A percentile compares a stretch with the other conserved stretches of the same genome.
These are phyloP conservation scores for Cucurbita argyrosperma DNA, from an alignment of 306 rosid species.

Conservation along the genomic window DNA sequence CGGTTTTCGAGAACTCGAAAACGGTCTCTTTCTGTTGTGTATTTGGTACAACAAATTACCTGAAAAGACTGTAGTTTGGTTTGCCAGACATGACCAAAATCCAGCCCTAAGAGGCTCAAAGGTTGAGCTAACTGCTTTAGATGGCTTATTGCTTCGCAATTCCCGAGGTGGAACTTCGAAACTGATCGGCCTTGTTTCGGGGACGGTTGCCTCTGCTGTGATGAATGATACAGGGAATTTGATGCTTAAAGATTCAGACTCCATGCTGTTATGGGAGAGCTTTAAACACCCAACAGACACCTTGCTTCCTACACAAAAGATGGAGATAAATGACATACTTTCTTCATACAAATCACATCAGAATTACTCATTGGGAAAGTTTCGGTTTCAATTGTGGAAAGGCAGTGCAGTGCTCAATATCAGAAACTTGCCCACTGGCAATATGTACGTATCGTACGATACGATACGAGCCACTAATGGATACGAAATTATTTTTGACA, in stretches of 20 bases:
- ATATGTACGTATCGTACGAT: background rate
- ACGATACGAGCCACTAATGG: background rate
- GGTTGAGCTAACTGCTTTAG: background rate
- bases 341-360: slow-evolving; percentile 19
- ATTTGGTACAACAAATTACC: slow-evolving; percentile 37
- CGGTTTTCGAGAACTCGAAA: slow-evolving; percentile 21
- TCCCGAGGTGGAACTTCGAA: slow-evolving; percentile 8
- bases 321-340: background rate
- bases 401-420: slow-evolving; percentile 12
- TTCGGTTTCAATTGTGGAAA: background rate
- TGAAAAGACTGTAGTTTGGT: slow-evolving; percentile 29
- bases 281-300: slow-evolving; percentile 16
- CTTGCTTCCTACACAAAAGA: slow-evolving; percentile 16
- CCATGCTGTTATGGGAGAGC: slow-evolving; percentile 9
- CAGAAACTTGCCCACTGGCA: background rate
- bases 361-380: slow-evolving; percentile 13
- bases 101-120: slow-evolving; percentile 23
- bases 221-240: slow-evolving; percentile 14
- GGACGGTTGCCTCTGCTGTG: background rate
- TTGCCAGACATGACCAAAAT: slow-evolving; percentile 2
- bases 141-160: background rate
- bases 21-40: slow-evolving; percentile 21
- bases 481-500: background rate
- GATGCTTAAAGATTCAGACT: background rate
- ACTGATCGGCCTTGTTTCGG: background rate